Evolutionary conservation across 352 stramenopile genomes (phyloP), one percentile per base, ranked within the genome.

Genomic region (Pythium rhizo-oryzae): DNA sequence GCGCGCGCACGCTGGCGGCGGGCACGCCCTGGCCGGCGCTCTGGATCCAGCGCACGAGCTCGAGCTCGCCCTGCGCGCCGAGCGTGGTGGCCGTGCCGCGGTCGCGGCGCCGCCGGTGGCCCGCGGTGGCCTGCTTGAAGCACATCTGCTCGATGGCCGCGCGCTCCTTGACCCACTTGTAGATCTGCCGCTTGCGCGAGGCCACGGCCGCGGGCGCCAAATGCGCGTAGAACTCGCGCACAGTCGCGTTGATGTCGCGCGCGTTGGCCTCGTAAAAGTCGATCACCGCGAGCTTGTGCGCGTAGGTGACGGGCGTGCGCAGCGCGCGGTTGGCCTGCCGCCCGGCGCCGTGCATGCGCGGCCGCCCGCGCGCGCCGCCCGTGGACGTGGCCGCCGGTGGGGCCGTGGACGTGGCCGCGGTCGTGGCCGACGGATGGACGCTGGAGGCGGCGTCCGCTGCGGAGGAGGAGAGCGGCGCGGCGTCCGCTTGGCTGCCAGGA

Each of bases 161-260:
- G 33, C 75, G 72, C 57, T 75, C 65, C n/a, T 79, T 79, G 69
- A 76, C 72, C 75, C 75, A 82, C 50, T 77, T 74, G 69, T 82
- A 82, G 67, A 82, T 77, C 65, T 79, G 73, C n/a, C 75, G 75
- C 67, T 82, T 82, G 66, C 75, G 72, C 37, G 75, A 82, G n/a
- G 69, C 58, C 43, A 66, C 50, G 24, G 59, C 53, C 25, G 35
- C 52, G 23, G 72, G 52, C 25, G 37, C 37, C 13, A 78, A 43
- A 4, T 79, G 57, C 23, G 65, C 37, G 56, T 82, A 82, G 62
- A 82, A 82, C 62, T 71, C 52, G 28, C 51, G 62, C 33, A 82
- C 56, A 0, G 75, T 82, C 46, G 75, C 71, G 49, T 77, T 72
- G 62, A 82, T 82, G 72, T 82, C 72, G 58, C 69, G 62, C 43